phyloP scores from a whole-genome alignment of 371 early-diverging fungal species.

The Mucor indicus region DNA sequence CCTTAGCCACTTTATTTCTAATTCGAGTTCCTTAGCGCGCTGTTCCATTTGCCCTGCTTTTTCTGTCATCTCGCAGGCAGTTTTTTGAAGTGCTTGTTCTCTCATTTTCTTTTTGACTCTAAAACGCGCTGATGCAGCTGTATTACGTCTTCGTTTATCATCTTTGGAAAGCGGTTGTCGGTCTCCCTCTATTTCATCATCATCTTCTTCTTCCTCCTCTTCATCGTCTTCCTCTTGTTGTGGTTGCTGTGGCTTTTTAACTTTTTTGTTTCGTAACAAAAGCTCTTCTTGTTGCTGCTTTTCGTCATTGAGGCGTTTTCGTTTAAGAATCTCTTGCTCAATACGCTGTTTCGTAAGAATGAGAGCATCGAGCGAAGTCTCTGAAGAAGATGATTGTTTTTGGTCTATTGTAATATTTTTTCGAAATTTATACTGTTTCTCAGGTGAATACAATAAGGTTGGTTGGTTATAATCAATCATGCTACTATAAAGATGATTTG shows the following conservation, averaged over 20 bases:
- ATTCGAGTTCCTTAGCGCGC: slow-evolving; percentile 77
- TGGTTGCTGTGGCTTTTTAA: too few relatives aligned
- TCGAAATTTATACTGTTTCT: too few relatives aligned
- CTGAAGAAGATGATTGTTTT: too few relatives aligned
- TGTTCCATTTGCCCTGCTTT: slow-evolving; percentile 71
- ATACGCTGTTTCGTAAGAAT: too few relatives aligned
- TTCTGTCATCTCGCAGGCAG: slow-evolving; percentile 79
- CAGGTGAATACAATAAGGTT: too few relatives aligned
- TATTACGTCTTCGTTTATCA: slow-evolving; percentile 92
- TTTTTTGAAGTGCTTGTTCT: slow-evolving; percentile 82
- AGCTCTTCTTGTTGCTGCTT: not conserved
- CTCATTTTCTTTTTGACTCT: slow-evolving; percentile 87
- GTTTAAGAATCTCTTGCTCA: too few relatives aligned
- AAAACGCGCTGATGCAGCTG: slow-evolving; percentile 93
- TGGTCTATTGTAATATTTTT: too few relatives aligned
- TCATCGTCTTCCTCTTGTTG: not conserved
- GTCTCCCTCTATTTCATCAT: slow-evolving; percentile 9
- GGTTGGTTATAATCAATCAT: too few relatives aligned
- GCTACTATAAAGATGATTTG: too few relatives aligned
- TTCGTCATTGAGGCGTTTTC: too few relatives aligned
- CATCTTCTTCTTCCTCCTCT: slow-evolving; percentile 7
- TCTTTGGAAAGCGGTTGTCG: slow-evolving; percentile 44
- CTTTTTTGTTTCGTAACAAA: too few relatives aligned
- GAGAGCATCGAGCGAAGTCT: too few relatives aligned
- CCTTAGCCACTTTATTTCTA: slow-evolving; percentile 88